These are phyloP conservation scores for Hygrocybe coccinea DNA, from an alignment of 768 basidiomycete species.

Conservation along the genomic window DNA sequence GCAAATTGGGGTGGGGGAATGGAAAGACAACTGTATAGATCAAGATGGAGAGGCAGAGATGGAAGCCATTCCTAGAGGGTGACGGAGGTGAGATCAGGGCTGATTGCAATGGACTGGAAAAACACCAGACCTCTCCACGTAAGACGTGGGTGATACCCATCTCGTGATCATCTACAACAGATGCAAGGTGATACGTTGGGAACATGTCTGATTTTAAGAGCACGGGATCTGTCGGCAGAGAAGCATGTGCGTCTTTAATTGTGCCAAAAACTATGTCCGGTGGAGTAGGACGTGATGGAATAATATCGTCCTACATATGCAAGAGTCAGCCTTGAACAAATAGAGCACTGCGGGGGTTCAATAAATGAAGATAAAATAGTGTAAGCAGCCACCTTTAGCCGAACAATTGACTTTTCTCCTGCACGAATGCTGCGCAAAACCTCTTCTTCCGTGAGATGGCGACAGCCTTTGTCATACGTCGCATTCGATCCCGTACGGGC, in stretches of 20 bases:
- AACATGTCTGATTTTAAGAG: conserved; percentile 88
- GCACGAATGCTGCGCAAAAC: conserved; percentile 65
- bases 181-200: conserved; percentile 96
- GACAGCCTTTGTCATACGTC: conserved; percentile 85
- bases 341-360: background rate
- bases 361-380: no score
- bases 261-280: conserved; percentile 73
- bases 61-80: conserved; percentile 90
- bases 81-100: background rate
- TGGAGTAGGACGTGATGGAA: conserved; percentile 47
- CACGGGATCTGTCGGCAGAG: conserved; percentile 83
- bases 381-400: conserved; percentile 77
- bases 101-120: background rate
- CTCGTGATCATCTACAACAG: conserved; percentile 90
- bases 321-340: background rate
- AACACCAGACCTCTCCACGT: conserved; percentile 69
- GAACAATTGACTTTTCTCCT: conserved; percentile 76
- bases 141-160: conserved; percentile 97
- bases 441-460: conserved; percentile 84
- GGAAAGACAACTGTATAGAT: conserved; percentile 76
- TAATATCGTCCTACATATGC: conserved; percentile 48
- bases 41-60: conserved; percentile 86
- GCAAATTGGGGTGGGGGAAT: conserved; percentile 76
- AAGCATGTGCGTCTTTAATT: conserved; percentile 69
- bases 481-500: conserved; percentile 68